Base-by-base conservation (phyloP, 768 basidiomycete genomes). In the Suillus subalutaceus region DNA sequence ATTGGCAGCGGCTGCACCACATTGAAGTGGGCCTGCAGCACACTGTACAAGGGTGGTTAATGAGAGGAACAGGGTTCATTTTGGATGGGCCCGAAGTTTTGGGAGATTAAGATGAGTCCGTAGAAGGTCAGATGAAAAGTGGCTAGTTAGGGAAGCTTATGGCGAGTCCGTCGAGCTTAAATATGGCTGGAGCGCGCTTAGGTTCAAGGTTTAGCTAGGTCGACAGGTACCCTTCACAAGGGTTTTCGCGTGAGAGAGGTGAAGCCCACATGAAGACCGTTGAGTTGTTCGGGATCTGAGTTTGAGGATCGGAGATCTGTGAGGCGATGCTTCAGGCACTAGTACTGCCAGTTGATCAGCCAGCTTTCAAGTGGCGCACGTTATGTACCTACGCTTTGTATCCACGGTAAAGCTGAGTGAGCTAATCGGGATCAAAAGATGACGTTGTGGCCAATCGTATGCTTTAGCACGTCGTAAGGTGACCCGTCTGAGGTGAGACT, bases 1-100 rank as follows among this genome's bases (percentile, higher is more conserved):
- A 83, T 71, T 93, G 90, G 77, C 93, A 95, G 61, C 93, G 91
- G 70, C 90, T 89, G 75, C 93, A 95, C 92, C 93, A 94, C 86
- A 91, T 89, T 7, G 90, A 87, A 12, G 93, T 95, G 48, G 90
- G 79, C 53, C 83, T 81, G 73, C 83, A 84, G 79, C 93, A 95
- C 20, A 93, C 78, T 4, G 83, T 85, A 79, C 93, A 95, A 20
- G 90, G 91, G 69, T 91, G 88, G 74, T 89, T 90, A 71, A 91
- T 87, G 69, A 87, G 74, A 52, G 88, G 78, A 68, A 81, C 78
- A 44, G 83, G 71, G 71, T 86, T 82, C 87, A 90, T 89, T 61
- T 70, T 67, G 68, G 63, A 64, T 50, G n/a, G n/a, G 65, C 64
- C 38, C 62, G 40, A 57, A 16, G 63, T 43, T 26, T n/a, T 63